Base-by-base conservation (phyloP, 257 asterid species). In the Eustoma russellianum region DNA sequence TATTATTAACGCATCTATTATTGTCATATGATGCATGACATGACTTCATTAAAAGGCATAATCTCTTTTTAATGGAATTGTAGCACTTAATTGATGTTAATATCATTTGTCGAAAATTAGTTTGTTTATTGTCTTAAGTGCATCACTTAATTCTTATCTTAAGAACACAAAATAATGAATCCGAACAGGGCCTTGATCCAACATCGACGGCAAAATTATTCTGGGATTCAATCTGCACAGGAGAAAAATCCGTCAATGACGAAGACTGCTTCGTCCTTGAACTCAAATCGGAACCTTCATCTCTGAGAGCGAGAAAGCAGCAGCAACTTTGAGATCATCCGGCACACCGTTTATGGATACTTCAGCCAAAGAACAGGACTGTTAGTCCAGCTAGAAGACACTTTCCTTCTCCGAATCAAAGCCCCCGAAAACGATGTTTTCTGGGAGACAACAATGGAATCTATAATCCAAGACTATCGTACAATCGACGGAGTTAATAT, bases 311-410 rank as follows among this genome's bases (percentile, higher is more conserved):
- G 13, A 75, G 98, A 73, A n/a, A 91, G 97, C 84, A 87, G 86
- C 68, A 59, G 54, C 80, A 79, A 77, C 44, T 89, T 82, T 10
- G 95, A 91, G 58, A 77, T 91, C 48, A 74, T 87, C 9, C 70
- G 81, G 51, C 97, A 91, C 78, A 79, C 88, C 0, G 17, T 87
- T 0, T 87, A 94, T 90, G 97, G 98, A 0, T 80, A 77, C 64
- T 91, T 91, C 28, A 87, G 98, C 76, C 98, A 91, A 53, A 82
- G 69, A 71, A 84, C 85, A 3, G 97, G 96, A 41, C 85, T 91
- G 1, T 17, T 91, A 9, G 66, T 82, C 61, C 83, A 77, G 17
- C 68, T 91, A 2, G 93, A 91, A 68, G 98, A 91, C 46, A 17
- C 73, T 12, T 78, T 71, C 15, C 81, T 75, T 40, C 70, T 74